phyloP scores from a whole-genome alignment of 805 yeast species.

The Saccharomycopsis sp. region DNA sequence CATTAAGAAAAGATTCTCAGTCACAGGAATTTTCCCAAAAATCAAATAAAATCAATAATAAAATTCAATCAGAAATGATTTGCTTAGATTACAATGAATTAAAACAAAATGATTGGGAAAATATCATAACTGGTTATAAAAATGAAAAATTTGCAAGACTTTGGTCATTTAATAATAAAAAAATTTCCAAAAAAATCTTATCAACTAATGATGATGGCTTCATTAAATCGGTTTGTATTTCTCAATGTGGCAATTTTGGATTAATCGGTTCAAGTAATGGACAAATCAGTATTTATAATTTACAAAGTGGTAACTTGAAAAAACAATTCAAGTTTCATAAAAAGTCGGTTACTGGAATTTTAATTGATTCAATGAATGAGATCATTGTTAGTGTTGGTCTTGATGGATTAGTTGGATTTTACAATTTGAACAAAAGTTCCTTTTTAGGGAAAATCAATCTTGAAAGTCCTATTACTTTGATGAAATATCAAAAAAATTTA shows the following conservation, averaged over 20 bases:
- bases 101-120: slow-evolving; percentile 88
- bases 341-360: slow-evolving; percentile 78
- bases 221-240: slow-evolving; percentile 66
- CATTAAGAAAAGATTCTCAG: slow-evolving; percentile 92
- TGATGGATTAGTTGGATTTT: slow-evolving; percentile 83
- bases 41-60: slow-evolving; percentile 31
- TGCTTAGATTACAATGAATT: slow-evolving; percentile 62
- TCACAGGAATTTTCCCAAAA: slow-evolving; percentile 88
- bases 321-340: slow-evolving; percentile 61
- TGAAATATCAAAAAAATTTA: slow-evolving; percentile 73
- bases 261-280: slow-evolving; percentile 85
- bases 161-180: slow-evolving; percentile 74
- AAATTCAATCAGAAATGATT: slow-evolving; percentile 37
- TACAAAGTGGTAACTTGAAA: slow-evolving; percentile 83
- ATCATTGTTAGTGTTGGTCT: slow-evolving; percentile 79
- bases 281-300: slow-evolving; percentile 72
- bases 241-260: slow-evolving; percentile 94
- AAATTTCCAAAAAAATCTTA: slow-evolving; percentile 67
- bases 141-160: slow-evolving; percentile 79
- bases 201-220: slow-evolving; percentile 68
- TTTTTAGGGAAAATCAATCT: slow-evolving; percentile 56
- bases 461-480: slow-evolving; percentile 65
- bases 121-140: slow-evolving; percentile 79
- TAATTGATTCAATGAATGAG: slow-evolving; percentile 83
- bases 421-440: slow-evolving; percentile 67